Evolutionary conservation across 164 flowering plant genomes (phyloP), one percentile per base, ranked within the genome.

Genomic region (Chloranthus sessilifolius): DNA sequence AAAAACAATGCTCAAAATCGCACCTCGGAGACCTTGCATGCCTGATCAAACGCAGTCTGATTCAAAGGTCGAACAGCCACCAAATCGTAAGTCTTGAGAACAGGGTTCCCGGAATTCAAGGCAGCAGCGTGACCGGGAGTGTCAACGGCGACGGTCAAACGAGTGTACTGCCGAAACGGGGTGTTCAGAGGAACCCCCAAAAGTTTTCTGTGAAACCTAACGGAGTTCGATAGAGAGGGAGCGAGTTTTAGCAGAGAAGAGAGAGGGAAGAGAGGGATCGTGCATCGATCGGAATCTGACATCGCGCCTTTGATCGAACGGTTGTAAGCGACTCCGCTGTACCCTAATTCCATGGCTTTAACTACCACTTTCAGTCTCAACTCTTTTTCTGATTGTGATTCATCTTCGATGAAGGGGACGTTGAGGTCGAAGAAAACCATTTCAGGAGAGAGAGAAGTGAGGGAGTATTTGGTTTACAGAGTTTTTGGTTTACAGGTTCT

Each of bases 111-210:
- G 4, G 83, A 64, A 55, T 85, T 88, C 21, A 92, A 76, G 3
- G 74, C 72, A 21, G 63, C 58, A 10, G 70, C 75, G 37, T 83
- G 91, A 14, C 75, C 33, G 0, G 63, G 21, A 34, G 28, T 66
- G 10, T 79, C 86, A 10, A 78, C 81, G 14, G 45, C n/a, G 33
- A 92, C 81, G 0, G 95, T 92, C 55, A 92, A 61, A 5, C 98
- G 82, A 7, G 82, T 83, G 71, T 88, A 92, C 81, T 92, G 98
- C 6, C 95, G 85, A 55, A 92, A 92, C 1, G 98, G 80, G 3
- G 85, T 26, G 30, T 70, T 14, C 21, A 48, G 53, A 0, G 91
- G 71, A 42, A 81, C 71, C 0, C 71, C 65, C 23, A 88, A 75
- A 9, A 86, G 70, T 15, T 69, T 63, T 28, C 98, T 77, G 64